Evolutionary conservation across 257 asterid genomes (phyloP).

Genomic region (Penstemon davidsonii): DNA sequence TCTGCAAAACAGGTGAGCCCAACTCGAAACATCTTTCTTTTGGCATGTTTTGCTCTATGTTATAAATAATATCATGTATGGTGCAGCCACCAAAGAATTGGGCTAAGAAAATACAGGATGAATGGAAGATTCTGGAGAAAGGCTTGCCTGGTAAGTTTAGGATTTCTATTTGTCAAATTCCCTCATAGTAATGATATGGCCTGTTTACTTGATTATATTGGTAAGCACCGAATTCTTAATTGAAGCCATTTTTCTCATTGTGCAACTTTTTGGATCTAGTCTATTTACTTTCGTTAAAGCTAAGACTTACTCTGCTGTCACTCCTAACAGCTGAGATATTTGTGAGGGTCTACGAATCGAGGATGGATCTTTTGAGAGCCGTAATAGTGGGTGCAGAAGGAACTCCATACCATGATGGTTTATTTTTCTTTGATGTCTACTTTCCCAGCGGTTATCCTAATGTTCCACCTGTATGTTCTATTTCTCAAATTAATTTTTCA

Average conservation of each 20-base stretch:
- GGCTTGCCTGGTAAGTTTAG: constrained; percentile 76
- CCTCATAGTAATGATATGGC: too few relatives aligned
- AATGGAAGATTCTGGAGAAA: constrained; percentile 80
- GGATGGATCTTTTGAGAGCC: constrained; percentile 93
- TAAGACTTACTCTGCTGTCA: constrained; percentile 6
- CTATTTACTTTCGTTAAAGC: not conserved
- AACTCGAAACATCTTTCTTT: too few relatives aligned
- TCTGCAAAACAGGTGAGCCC: constrained; percentile 48
- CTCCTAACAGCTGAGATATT: constrained; percentile 61
- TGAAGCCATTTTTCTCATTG: too few relatives aligned
- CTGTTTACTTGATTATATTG: not conserved
- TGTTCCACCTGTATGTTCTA: constrained; percentile 73
- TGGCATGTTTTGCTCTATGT: constrained; percentile 8
- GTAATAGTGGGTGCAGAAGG: constrained; percentile 91
- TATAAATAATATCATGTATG: constrained; percentile 16
- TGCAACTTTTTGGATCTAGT: not conserved
- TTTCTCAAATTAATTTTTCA: too few relatives aligned
- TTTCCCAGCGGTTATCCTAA: constrained; percentile 74
- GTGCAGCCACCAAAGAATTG: constrained; percentile 64
- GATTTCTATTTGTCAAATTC: not conserved
- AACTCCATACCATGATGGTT: constrained; percentile 95
- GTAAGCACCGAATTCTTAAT: too few relatives aligned
- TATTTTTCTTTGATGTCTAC: constrained; percentile 83
- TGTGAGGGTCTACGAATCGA: constrained; percentile 79
- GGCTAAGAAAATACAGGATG: constrained; percentile 87